A percentile compares a stretch with the other conserved stretches of the same genome.
Conservation (phyloP, 139 green algal genomes). For the Closterium sp. region DNA sequence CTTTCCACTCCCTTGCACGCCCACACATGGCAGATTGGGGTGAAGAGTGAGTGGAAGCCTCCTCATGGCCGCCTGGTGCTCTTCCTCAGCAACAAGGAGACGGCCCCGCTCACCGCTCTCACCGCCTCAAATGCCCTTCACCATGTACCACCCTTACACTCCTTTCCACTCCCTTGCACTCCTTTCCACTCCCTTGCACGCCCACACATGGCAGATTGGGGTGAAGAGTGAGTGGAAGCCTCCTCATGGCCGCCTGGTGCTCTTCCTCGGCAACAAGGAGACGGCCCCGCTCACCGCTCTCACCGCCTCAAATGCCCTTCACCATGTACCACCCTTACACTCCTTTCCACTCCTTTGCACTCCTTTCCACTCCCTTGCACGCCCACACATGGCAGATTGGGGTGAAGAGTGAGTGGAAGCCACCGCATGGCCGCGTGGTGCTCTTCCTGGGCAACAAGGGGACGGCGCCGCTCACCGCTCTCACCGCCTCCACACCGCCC, state of each 20-base stretch:
- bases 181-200: no score
- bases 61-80: conserved; percentile 65
- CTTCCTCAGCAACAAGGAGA: conserved; percentile 89
- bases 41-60: conserved; percentile 73
- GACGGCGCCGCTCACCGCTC: conserved; percentile 45
- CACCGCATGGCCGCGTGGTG: conserved; percentile 59
- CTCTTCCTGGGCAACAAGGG: conserved; percentile 94
- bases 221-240: conserved; percentile 73
- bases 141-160: not conserved
- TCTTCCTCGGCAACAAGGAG: conserved; percentile 93
- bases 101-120: conserved; percentile 53
- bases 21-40: conserved; percentile 77
- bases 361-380: no score
- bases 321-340: not conserved
- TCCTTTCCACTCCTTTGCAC: no score
- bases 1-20: no score
- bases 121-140: conserved; percentile 12
- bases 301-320: conserved; percentile 12
- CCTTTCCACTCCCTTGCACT: no score
- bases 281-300: conserved; percentile 53
- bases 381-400: no score
- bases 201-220: conserved; percentile 80
- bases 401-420: conserved; percentile 73
- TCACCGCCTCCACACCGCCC: conserved; percentile 52
- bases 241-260: conserved; percentile 59